phyloP scores from a whole-genome alignment of 371 early-diverging fungal genomes.

The Basidiobolus meristosporus region DNA sequence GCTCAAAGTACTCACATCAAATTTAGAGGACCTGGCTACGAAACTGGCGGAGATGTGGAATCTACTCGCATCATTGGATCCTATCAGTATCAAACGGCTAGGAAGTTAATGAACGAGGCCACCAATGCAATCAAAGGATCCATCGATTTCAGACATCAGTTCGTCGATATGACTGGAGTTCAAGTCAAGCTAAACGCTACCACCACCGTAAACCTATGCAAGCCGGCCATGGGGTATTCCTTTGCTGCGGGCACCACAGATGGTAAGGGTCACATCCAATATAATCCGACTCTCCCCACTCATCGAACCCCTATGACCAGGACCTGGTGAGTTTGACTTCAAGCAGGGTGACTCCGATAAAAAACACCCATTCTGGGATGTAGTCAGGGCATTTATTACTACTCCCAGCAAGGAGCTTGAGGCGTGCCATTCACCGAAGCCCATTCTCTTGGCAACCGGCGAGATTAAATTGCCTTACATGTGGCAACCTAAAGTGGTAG shows the following conservation, averaged over 20 bases:
- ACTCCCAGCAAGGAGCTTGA: slow-evolving; percentile 10
- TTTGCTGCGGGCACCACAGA: slow-evolving; percentile 46
- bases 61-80: slow-evolving; percentile 36
- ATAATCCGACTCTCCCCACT: too few species aligned
- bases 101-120: slow-evolving; percentile 7
- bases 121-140: slow-evolving; percentile 6
- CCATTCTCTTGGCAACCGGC: slow-evolving; percentile 35
- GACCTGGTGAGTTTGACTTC: slow-evolving; percentile 13
- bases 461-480: slow-evolving; percentile 17
- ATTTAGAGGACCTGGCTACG: slow-evolving; percentile 17
- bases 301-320: background rate
- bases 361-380: slow-evolving; percentile 18
- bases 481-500: slow-evolving; percentile 31
- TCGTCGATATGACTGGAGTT: slow-evolving; percentile 19
- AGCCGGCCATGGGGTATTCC: slow-evolving; percentile 19
- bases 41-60: slow-evolving; percentile 11
- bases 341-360: slow-evolving; percentile 11
- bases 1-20: background rate
- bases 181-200: slow-evolving; percentile 9
- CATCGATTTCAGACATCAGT: slow-evolving; percentile 15
- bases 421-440: slow-evolving; percentile 37
- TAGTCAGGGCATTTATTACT: slow-evolving; percentile 12
- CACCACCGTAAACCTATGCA: slow-evolving; percentile 6
- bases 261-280: slow-evolving; percentile 6
- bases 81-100: slow-evolving; percentile 16